Conservation (phyloP, 352 stramenopile genomes). For the Phytophthora colocasiae region DNA sequence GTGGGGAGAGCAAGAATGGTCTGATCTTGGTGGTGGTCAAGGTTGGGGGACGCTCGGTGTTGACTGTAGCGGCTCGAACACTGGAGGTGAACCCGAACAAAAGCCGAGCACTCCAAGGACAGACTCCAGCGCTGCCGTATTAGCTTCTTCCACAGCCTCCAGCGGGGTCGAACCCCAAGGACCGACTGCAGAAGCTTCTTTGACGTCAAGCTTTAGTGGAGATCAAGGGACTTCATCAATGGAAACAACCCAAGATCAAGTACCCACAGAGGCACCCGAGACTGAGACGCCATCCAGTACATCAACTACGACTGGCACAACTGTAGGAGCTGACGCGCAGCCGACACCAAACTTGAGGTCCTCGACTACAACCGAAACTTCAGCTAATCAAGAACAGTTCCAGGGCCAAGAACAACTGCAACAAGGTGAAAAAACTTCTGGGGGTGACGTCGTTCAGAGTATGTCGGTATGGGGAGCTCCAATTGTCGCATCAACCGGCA, state of each 20-base stretch:
- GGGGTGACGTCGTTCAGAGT: constrained; percentile 5
- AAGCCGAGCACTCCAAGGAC: not conserved
- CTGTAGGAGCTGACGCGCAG: not conserved
- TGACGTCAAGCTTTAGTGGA: too few relatives aligned
- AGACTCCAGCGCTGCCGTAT: not conserved
- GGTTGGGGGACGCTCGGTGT: not conserved
- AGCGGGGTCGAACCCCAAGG: not conserved
- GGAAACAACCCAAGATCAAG: not conserved
- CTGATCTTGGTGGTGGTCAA: not conserved
- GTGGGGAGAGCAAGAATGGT: not conserved
- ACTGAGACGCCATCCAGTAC: not conserved
- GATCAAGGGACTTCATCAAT: too few relatives aligned
- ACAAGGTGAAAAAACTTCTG: not conserved
- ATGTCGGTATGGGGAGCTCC: constrained; percentile 25
- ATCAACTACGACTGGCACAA: not conserved
- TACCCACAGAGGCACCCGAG: not conserved
- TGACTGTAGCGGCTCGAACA: not conserved
- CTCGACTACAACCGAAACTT: not conserved
- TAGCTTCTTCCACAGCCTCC: not conserved
- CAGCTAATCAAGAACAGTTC: not conserved
- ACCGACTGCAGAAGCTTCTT: not conserved
- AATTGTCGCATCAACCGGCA: constrained; percentile 16
- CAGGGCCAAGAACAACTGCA: not conserved
- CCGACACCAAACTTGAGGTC: not conserved
- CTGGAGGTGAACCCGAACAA: not conserved